Conservation (phyloP, 2,329 filamentous ascomycete genomes). For the Cercospora sp. region DNA sequence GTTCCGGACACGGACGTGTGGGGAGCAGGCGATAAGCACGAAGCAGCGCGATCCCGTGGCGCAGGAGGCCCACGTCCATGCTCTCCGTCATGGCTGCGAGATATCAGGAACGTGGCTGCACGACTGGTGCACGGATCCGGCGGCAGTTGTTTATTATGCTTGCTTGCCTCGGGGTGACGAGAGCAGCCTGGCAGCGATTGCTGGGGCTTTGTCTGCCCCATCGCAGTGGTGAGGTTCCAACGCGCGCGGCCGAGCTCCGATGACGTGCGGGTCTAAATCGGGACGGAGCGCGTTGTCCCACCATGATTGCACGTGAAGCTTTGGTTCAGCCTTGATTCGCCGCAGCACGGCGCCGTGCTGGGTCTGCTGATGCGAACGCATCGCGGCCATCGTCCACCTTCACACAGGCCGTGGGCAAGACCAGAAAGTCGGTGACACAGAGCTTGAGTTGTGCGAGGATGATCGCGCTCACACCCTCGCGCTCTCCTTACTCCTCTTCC, state of each 20-base stretch:
- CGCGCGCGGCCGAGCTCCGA: constrained; percentile 5
- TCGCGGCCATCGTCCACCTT: neutral
- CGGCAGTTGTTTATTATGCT: constrained; percentile 4
- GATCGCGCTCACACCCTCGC: constrained; percentile 9
- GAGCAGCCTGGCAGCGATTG: constrained; percentile 4
- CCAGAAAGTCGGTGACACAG: constrained; percentile 8
- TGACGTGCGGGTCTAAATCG: constrained; percentile 21
- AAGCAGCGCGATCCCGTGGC: constrained; percentile 10
- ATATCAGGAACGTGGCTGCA: constrained; percentile 22
- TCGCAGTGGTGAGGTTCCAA: constrained; percentile 11
- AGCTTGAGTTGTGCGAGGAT: neutral
- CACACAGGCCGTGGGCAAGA: neutral
- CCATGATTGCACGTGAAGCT: constrained; percentile 20
- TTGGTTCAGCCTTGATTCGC: constrained; percentile 24
- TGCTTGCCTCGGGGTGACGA: constrained; percentile 15
- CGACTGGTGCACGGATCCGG: constrained; percentile 19
- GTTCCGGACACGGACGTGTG: constrained; percentile 17
- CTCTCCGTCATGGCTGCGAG: constrained; percentile 17
- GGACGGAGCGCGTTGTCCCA: constrained; percentile 13
- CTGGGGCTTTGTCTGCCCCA: constrained; percentile 14
- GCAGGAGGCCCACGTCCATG: constrained; percentile 16
- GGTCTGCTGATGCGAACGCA: constrained; percentile 18
- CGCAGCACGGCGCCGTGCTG: constrained; percentile 3
- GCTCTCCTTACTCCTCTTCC: constrained; percentile 18
- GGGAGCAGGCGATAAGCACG: constrained; percentile 20